Conservation (phyloP, 805 yeast species). For the Crinitomyces ghanaensis region DNA sequence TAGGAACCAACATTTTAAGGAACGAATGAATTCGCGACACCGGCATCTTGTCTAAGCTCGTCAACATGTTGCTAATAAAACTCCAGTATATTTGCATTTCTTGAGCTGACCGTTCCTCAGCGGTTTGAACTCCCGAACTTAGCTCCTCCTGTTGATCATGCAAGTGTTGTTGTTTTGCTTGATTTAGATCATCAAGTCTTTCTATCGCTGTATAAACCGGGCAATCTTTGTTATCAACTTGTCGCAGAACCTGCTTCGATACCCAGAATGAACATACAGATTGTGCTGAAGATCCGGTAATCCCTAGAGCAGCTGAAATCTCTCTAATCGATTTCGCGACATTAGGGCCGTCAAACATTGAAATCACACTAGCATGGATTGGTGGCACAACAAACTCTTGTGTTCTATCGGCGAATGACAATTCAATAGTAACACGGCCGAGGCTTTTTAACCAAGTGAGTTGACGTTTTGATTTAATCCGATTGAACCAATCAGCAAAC, state of each 20-base stretch:
- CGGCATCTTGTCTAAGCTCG: constrained; percentile 42
- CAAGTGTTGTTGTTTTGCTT: too few relatives aligned
- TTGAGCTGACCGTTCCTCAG: constrained; percentile 22
- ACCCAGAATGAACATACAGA: constrained; percentile 52
- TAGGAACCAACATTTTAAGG: constrained; percentile 44
- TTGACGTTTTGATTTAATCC: constrained; percentile 44
- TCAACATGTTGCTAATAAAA: constrained; percentile 44
- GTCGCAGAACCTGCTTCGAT: constrained; percentile 38
- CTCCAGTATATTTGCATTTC: constrained; percentile 35
- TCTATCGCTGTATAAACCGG: constrained; percentile 35
- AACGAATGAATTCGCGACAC: constrained; percentile 41
- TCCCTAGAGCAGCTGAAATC: constrained; percentile 29
- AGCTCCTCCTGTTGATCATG: constrained; percentile 10
- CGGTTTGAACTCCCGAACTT: constrained; percentile 16
- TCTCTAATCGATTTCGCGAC: constrained; percentile 27
- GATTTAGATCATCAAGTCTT: constrained; percentile 18
- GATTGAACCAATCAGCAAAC: constrained; percentile 35
- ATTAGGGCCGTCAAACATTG: constrained; percentile 31
- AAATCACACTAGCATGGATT: constrained; percentile 55
- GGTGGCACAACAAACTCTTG: constrained; percentile 45
- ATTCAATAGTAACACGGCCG: constrained; percentile 51
- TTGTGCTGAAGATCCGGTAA: constrained; percentile 33
- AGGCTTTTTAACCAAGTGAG: constrained; percentile 45
- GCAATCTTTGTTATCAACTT: constrained; percentile 27
- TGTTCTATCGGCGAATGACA: constrained; percentile 41